phyloP scores from a whole-genome alignment of 78 protist species.

The Tieghemostelium lacteum region DNA sequence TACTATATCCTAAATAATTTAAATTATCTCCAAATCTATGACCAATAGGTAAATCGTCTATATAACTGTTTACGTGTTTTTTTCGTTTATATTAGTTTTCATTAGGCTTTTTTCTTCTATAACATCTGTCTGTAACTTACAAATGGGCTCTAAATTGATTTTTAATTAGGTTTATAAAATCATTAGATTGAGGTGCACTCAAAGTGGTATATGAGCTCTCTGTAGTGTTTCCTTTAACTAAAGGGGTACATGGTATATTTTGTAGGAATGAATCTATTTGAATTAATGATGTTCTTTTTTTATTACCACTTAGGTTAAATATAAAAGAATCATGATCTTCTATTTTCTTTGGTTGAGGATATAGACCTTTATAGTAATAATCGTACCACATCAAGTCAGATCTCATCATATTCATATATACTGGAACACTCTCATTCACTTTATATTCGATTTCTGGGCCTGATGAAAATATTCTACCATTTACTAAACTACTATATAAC shows the following conservation, averaged over 20 bases:
- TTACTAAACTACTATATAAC: too few relatives aligned
- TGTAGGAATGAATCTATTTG: background rate
- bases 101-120: background rate
- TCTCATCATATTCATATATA: slow-evolving; percentile 9
- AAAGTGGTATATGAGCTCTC: background rate
- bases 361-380: slow-evolving; percentile 7
- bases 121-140: background rate
- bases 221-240: too few relatives aligned
- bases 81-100: too few relatives aligned
- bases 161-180: slow-evolving; percentile 25
- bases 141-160: slow-evolving; percentile 35
- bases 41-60: slow-evolving; percentile 64
- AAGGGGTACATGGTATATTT: background rate
- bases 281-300: slow-evolving; percentile 7
- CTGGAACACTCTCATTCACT: background rate
- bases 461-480: too few relatives aligned
- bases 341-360: background rate
- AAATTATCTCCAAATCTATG: background rate
- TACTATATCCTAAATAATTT: slow-evolving; percentile 21
- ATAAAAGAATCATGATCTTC: slow-evolving; percentile 11
- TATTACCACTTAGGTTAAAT: slow-evolving; percentile 42
- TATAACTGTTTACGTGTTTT: slow-evolving; percentile 5
- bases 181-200: background rate
- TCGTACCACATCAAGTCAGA: background rate
- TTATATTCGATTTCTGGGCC: too few relatives aligned